Evolutionary conservation across 208 protist species (phyloP).

Genomic region (Acanthamoeba lenticulata): DNA sequence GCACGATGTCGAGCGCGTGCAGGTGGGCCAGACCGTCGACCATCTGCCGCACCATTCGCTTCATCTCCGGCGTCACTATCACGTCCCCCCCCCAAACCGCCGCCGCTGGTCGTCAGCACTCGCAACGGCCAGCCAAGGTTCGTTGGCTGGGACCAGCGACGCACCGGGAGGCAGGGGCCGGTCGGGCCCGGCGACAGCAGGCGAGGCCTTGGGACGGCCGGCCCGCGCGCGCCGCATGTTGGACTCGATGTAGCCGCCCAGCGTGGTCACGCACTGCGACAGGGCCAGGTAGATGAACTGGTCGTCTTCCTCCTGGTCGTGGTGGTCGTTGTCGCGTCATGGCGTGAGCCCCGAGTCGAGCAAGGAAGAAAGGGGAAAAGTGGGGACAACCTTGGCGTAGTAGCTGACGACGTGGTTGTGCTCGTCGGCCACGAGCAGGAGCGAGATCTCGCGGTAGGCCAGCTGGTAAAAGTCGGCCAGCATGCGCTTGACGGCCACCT

Average conservation of each 20-base stretch:
- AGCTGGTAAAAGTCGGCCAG: conserved; percentile 68
- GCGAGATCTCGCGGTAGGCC: conserved; percentile 70
- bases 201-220: not conserved
- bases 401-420: conserved; percentile 70
- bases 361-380: not conserved
- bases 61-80: not conserved
- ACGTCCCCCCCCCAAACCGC: no score
- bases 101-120: not conserved
- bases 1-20: conserved; percentile 72
- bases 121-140: not conserved
- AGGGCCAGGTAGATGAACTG: conserved; percentile 77
- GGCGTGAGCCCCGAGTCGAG: not conserved
- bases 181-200: not conserved
- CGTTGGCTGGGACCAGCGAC: not conserved
- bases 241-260: not conserved
- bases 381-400: conserved; percentile 38
- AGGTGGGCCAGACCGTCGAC: conserved; percentile 64
- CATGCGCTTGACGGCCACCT: conserved; percentile 72
- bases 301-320: conserved; percentile 66
- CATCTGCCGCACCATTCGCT: conserved; percentile 60
- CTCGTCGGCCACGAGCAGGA: conserved; percentile 69
- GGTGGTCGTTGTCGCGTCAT: not conserved
- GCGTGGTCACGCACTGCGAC: conserved; percentile 27
- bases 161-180: not conserved
- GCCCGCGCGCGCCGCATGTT: not conserved